These are phyloP conservation scores for Lactifluus pinguis DNA, from an alignment of 768 basidiomycete species.

Conservation along the genomic window DNA sequence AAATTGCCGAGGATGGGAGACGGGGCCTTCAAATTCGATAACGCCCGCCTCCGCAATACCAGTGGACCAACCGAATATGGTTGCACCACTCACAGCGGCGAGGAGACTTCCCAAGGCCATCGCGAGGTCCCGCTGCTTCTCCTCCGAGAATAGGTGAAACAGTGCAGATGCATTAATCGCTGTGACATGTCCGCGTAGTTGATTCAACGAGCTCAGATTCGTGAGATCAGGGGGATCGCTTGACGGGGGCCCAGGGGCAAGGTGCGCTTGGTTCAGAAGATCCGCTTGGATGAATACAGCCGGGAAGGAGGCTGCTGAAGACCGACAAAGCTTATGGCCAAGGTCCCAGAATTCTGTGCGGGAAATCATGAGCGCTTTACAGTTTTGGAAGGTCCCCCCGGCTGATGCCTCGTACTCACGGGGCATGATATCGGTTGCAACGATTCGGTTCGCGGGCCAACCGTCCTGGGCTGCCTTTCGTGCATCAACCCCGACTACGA, in stretches of 20 bases:
- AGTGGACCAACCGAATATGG: constrained; percentile 38
- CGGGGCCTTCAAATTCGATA: constrained; percentile 10
- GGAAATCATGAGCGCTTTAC: neutral
- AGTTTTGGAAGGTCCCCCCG: neutral
- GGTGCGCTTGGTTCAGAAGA: constrained; percentile 28
- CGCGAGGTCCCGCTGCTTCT: constrained; percentile 35
- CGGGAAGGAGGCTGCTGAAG: constrained; percentile 43
- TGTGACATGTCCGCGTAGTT: constrained; percentile 37
- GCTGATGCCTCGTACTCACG: constrained; percentile 22
- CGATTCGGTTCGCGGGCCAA: constrained; percentile 31
- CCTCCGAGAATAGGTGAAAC: constrained; percentile 41
- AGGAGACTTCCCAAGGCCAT: constrained; percentile 34
- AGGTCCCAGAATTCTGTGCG: constrained; percentile 47
- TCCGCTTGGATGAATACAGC: constrained; percentile 49
- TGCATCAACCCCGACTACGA: constrained; percentile 33
- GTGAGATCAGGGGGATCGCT: constrained; percentile 24
- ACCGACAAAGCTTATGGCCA: constrained; percentile 51
- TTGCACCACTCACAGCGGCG: constrained; percentile 34
- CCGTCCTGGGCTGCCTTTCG: constrained; percentile 36
- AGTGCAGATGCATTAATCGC: constrained; percentile 42
- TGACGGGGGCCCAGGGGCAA: neutral
- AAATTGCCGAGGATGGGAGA: constrained; percentile 11
- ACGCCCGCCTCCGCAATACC: constrained; percentile 28
- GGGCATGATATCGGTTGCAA: constrained; percentile 32
- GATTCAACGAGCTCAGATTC: constrained; percentile 33